Base-by-base conservation (phyloP, 1,139 yeast genomes). In the Hyphopichia fennica region DNA sequence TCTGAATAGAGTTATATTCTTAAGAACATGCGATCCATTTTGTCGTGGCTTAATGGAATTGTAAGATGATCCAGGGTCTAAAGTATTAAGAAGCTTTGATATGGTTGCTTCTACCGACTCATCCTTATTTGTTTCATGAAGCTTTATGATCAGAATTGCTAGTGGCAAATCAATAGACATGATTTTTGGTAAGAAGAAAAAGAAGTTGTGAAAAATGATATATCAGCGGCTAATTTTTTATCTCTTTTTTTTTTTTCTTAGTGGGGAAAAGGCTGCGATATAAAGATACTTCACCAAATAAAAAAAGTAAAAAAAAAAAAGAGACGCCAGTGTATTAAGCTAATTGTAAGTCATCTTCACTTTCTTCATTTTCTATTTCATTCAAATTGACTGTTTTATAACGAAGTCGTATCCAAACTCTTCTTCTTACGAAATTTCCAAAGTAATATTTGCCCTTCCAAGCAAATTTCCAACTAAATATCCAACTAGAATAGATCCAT, bases 381-480 rank as follows among this genome's bases (percentile, higher is more conserved):
- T 28, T 28, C 31, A 28, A 28, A 9, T 28, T 28, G 10, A 5
- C 6, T n/a, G n/a, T 15, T 23, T 43, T 45, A 39, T 46, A 46
- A 35, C 79, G 59, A 52, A 69, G 53, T 41, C 87, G 60, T 8
- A 81, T 67, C 89, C 89, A 84, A 1, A 82, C 60, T 39, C 90
- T 58, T 45, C 86, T 61, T 45, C 91, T 58, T 1, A 83, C 82
- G 52, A 79, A 75, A 47, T 71, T 72, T 3, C 82, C 82, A 45
- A 77, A 65, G 34, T 75, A 70, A 37, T 77, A 79, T 41, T 70
- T 71, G 2, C 87, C 87, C 52, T 77, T 76, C 91, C 91, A 84
- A 40, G 68, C 60, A 7, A 53, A 55, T 39, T 77, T 70, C 14
- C 33, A 19, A 6, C 65, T 63, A 52, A 82, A 83, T 27, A 71